Evolutionary conservation across 306 rosid genomes (phyloP), one percentile per base, ranked within the genome.

Genomic region (Begonia loranthoides): DNA sequence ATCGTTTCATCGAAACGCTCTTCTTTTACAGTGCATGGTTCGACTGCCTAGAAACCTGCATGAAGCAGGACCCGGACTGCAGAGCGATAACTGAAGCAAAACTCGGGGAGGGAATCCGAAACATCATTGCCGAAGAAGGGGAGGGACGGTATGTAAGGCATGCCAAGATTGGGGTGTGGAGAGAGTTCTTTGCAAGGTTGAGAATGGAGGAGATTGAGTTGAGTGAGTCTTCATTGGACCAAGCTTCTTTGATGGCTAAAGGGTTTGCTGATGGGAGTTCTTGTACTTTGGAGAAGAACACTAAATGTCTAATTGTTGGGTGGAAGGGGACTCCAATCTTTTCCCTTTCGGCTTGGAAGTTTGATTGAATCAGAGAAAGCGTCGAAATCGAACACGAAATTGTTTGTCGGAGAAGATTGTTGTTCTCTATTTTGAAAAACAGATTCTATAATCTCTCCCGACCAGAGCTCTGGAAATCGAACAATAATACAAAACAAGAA

Each of bases 311-410:
- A 51, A 44, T 79, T 24, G 4, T 74, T 55, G 72, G 73, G 9
- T 86, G 95, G 93, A 81, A 79, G 52, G 95, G 95, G 17, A 76
- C 87, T 11, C 83, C 92, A 12, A 50, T 81, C 63, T 33, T 2
- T 9, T 79, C 81, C 61, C 64, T 81, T 43, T 85, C 87, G 21
- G 76, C 62, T 2, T 86, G 84, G 84, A 79, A 75, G 50, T 84
- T 84, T 52, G 56, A 50, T 43, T 68, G 65, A n/a, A n/a, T n/a
- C n/a, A n/a, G n/a, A n/a, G n/a, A n/a, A n/a, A n/a, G n/a, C n/a
- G n/a, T n/a, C n/a, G n/a, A n/a, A n/a, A n/a, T n/a, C n/a, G n/a
- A n/a, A n/a, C n/a, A n/a, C n/a, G n/a, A n/a, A n/a, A n/a, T n/a
- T n/a, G n/a, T n/a, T 19, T 19, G 22, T 19, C 22, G 22, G 22